Evolutionary conservation across 305 asterid species (phyloP), one percentile per base, ranked within the genome.

Genomic region (Fraxinus dipetala): DNA sequence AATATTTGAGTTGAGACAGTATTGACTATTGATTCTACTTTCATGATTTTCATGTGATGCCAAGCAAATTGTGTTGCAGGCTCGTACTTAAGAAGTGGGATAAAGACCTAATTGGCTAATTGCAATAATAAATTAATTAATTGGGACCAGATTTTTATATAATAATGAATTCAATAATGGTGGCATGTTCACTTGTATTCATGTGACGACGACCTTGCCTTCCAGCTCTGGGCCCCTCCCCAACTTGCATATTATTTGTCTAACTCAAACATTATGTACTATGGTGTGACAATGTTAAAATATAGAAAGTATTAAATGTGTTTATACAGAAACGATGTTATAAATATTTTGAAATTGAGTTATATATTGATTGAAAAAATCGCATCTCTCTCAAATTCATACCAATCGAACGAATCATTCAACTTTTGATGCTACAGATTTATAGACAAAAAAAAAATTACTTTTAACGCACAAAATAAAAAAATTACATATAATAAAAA

Each of bases 181-280:
- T 85, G 88, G 86, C 81, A 79, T 82, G 83, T 80, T 85, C 84
- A 81, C 82, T 82, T 63, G 82, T 85, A 79, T 79, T 79, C 82
- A 82, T 85, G 84, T 79, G 63, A 24, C 36, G 65, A 54, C 80
- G 45, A 69, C 76, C 67, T 76, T 78, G 31, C 10, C 56, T 28
- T 59, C 79, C 67, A 13, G 1, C 65, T 43, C 11, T 43, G 84
- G 84, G 40, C 77, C 45, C 56, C 77, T 4, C 67, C 67, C 20
- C 78, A 75, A 75, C 63, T 75, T 40, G 28, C 26, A 38, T 22
- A 24, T 65, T 61, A 38, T 14, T 45, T 14, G 18, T 56, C 2
- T 6, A 5, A 13, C 18, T 40, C 3, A 13, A 9, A 10, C 51
- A 43, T 43, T 43, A 40, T 11, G 0, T 43, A 43, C 51, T 45